phyloP scores from a whole-genome alignment of 2,329 filamentous ascomycete genomes.

The Colletotrichum destructivum region DNA sequence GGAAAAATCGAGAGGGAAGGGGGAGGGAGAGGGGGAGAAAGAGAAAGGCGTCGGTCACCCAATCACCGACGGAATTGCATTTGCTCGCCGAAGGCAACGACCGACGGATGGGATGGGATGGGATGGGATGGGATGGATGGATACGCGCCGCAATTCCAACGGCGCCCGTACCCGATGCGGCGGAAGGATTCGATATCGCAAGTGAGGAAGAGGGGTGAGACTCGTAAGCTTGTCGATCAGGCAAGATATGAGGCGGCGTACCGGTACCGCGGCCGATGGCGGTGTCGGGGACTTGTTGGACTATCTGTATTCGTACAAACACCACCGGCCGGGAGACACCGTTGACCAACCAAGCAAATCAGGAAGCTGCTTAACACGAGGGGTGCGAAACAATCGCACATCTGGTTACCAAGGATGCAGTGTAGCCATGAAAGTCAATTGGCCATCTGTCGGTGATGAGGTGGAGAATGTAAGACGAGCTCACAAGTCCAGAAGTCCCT shows the following conservation, averaged over 20 bases:
- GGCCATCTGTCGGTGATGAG: slow-evolving; percentile 2
- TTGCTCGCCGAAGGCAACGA: slow-evolving; percentile 22
- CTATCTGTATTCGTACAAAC: not conserved
- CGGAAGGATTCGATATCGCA: slow-evolving; percentile 29
- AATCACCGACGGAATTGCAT: slow-evolving; percentile 20
- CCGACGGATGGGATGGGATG: no score
- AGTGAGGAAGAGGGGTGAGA: slow-evolving; percentile 24
- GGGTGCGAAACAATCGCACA: not conserved
- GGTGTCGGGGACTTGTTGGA: slow-evolving; percentile 6
- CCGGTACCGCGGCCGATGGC: slow-evolving; percentile 10
- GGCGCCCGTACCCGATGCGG: slow-evolving; percentile 36
- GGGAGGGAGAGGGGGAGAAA: not conserved
- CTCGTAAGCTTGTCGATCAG: slow-evolving; percentile 40
- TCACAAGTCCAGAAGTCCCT: not conserved
- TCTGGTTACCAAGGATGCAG: not conserved
- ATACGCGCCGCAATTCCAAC: not conserved
- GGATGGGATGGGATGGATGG: not conserved
- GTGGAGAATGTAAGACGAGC: slow-evolving; percentile 29
- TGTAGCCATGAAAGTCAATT: slow-evolving; percentile 23
- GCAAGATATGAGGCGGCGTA: slow-evolving; percentile 39
- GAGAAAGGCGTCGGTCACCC: slow-evolving; percentile 3
- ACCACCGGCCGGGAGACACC: slow-evolving; percentile 22
- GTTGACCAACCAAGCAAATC: slow-evolving; percentile 36
- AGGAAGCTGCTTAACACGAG: slow-evolving; percentile 35
- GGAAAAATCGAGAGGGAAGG: not conserved